These are phyloP conservation scores for Penicillium fuscoglaucum DNA, from an alignment of 2,329 filamentous ascomycete species.

Conservation along the genomic window DNA sequence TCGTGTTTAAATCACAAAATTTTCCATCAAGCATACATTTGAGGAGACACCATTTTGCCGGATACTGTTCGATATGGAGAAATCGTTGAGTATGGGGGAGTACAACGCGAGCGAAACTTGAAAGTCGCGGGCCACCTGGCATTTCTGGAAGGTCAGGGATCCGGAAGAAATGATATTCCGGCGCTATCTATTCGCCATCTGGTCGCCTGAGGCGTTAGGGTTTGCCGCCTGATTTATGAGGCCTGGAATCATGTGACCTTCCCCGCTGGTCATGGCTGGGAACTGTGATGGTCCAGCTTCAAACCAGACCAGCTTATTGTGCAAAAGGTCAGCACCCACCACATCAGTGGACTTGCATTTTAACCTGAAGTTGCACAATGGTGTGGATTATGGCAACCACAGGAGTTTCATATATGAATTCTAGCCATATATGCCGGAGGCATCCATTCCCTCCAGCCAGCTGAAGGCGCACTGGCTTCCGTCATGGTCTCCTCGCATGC, in stretches of 20 bases:
- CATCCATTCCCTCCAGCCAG: neutral
- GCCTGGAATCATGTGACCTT: neutral
- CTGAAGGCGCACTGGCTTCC: neutral
- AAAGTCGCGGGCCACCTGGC: constrained; percentile 23
- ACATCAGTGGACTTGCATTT: neutral
- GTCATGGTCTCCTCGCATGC: neutral
- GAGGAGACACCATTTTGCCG: constrained; percentile 64
- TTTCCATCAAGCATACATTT: constrained; percentile 55
- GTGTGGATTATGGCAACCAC: neutral
- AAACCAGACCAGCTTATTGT: constrained; percentile 10
- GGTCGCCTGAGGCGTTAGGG: neutral
- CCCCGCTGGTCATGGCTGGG: constrained; percentile 3
- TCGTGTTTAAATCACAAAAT: neutral
- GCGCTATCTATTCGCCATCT: neutral
- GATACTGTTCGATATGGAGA: constrained; percentile 19
- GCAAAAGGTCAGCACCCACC: constrained; percentile 9
- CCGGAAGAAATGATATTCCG: constrained; percentile 15
- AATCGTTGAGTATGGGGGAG: constrained; percentile 14
- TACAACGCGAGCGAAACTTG: constrained; percentile 12
- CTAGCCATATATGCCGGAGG: neutral
- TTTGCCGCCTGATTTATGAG: neutral
- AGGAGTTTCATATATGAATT: neutral
- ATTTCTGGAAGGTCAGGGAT: constrained; percentile 17
- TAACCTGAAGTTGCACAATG: neutral
- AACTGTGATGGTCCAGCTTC: constrained; percentile 10